phyloP scores from a whole-genome alignment of 2,329 filamentous ascomycete species.

The Xylaria sp. region DNA sequence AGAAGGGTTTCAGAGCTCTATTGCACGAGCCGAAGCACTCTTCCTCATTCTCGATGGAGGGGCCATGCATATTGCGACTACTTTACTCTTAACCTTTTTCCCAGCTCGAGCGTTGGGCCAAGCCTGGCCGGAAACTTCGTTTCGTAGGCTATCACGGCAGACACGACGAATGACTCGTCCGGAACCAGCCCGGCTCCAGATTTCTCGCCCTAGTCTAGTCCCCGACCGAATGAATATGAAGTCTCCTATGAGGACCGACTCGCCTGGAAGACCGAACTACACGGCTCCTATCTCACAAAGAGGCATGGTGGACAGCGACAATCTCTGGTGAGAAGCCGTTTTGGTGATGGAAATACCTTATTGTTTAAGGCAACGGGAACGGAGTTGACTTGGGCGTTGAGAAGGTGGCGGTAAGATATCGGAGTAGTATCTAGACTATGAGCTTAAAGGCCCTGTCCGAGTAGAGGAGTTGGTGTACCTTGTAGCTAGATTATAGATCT shows the following conservation, averaged over 20 bases:
- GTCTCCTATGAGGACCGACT: conserved; percentile 23
- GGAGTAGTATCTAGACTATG: not conserved
- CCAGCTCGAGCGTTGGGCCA: conserved; percentile 43
- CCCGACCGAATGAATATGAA: conserved; percentile 38
- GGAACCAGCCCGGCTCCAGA: conserved; percentile 36
- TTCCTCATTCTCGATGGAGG: conserved; percentile 46
- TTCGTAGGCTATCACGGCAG: conserved; percentile 31
- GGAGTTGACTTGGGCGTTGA: not conserved
- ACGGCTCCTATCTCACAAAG: conserved; percentile 30
- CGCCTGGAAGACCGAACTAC: conserved; percentile 30
- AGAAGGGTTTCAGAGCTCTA: conserved; percentile 40
- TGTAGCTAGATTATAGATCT: not conserved
- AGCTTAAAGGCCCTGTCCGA: not conserved
- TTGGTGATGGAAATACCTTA: not conserved
- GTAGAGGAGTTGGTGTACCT: not conserved
- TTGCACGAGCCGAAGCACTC: conserved; percentile 42
- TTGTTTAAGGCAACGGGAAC: not conserved
- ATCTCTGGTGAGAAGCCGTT: conserved; percentile 44
- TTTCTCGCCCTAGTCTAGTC: conserved; percentile 33
- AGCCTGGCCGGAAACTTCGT: conserved; percentile 35
- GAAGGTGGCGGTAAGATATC: not conserved
- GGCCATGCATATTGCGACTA: conserved; percentile 40
- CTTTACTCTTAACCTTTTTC: conserved; percentile 41
- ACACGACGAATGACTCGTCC: conserved; percentile 36
- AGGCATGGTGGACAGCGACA: conserved; percentile 46